phyloP scores from a whole-genome alignment of 148 eudicot genomes.

The Dysphania ambrosioides region DNA sequence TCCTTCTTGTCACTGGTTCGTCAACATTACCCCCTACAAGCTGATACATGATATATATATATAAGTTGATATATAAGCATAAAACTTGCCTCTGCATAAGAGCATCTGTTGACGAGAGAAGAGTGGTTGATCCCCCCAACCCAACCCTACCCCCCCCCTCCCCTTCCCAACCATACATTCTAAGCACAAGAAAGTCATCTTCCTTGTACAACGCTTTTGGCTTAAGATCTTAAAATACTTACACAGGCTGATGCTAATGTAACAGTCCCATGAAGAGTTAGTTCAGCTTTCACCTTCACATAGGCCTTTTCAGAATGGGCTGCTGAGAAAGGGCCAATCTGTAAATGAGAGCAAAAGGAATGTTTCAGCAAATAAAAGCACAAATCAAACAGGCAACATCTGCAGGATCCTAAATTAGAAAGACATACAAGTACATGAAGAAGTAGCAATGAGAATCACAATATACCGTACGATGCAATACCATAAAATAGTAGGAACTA shows the following conservation, averaged over 20 bases:
- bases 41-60: constrained; percentile 33
- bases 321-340: constrained; percentile 77
- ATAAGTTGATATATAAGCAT: constrained; percentile 4
- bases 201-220: background rate
- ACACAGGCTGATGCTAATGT: constrained; percentile 60
- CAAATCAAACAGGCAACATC: background rate
- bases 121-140: background rate
- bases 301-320: constrained; percentile 41
- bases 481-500: no score
- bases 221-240: constrained; percentile 28
- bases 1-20: constrained; percentile 28
- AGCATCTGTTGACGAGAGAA: background rate
- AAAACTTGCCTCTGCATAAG: background rate
- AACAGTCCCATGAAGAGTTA: constrained; percentile 67
- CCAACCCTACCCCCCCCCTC: background rate
- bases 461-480: no score
- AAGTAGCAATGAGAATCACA: no score
- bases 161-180: background rate
- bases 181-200: background rate
- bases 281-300: constrained; percentile 59
- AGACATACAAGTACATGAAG: background rate
- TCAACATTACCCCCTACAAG: constrained; percentile 48
- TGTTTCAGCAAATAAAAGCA: constrained; percentile 7
- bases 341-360: constrained; percentile 20
- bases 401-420: background rate